A percentile compares a stretch with the other conserved stretches of the same genome.
Evolutionary conservation across 2,329 filamentous ascomycete genomes (phyloP).

Genomic region (Claviceps digitariae): DNA sequence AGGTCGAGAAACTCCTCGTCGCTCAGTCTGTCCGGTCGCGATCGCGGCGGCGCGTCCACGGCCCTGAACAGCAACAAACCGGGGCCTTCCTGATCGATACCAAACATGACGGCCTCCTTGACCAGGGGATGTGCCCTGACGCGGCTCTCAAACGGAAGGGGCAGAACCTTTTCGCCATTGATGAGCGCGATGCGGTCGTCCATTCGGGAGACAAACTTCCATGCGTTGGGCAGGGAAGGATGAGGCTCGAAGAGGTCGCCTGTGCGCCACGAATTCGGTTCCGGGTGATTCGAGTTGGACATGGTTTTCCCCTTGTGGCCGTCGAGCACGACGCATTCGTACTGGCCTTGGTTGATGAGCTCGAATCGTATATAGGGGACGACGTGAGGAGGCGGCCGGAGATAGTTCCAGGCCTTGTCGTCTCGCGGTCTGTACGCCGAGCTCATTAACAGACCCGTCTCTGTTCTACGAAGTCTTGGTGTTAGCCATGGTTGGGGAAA

Average conservation of each 20-base stretch:
- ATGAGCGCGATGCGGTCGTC: slow-evolving; percentile 49
- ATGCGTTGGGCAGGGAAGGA: slow-evolving; percentile 34
- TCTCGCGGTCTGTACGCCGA: slow-evolving; percentile 38
- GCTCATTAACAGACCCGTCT: slow-evolving; percentile 45
- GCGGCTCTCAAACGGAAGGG: slow-evolving; percentile 43
- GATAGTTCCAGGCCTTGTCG: slow-evolving; percentile 48
- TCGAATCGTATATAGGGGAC: not conserved
- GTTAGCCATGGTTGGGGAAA: not conserved
- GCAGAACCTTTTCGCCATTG: slow-evolving; percentile 58
- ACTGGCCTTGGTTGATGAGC: slow-evolving; percentile 14
- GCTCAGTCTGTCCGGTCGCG: not conserved
- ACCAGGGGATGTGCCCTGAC: slow-evolving; percentile 24
- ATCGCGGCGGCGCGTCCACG: not conserved
- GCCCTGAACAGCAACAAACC: slow-evolving; percentile 29
- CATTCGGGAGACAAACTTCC: slow-evolving; percentile 47
- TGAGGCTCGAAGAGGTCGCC: slow-evolving; percentile 49
- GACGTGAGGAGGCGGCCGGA: slow-evolving; percentile 19
- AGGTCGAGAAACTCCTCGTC: slow-evolving; percentile 12
- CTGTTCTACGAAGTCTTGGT: slow-evolving; percentile 26
- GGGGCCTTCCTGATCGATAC: slow-evolving; percentile 39
- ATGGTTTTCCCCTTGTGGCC: slow-evolving; percentile 48
- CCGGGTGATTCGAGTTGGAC: slow-evolving; percentile 31
- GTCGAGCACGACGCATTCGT: slow-evolving; percentile 39
- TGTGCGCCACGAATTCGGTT: slow-evolving; percentile 46
- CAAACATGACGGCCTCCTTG: slow-evolving; percentile 45